Evolutionary conservation across 257 asterid genomes (phyloP), one percentile per base, ranked within the genome.

Genomic region (Cordia subcordata): DNA sequence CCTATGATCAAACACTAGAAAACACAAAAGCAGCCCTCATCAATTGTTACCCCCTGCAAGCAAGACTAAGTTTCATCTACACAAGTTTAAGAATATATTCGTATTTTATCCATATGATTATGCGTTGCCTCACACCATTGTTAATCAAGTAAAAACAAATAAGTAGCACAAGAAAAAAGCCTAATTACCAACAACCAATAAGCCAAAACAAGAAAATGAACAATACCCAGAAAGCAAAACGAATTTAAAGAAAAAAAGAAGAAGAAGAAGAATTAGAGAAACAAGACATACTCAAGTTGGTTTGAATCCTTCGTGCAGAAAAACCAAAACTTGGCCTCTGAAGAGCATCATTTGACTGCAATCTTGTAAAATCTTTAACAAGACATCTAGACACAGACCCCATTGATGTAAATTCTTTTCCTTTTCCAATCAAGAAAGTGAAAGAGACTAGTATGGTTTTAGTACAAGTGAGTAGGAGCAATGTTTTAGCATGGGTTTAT

Each of bases 381-480:
- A 75, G 61, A 64, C 72, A 58, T 68, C 79, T 72, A 13, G 84
- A 79, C 27, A 79, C 69, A 38, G 81, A 65, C 50, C 77, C 65
- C 84, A 79, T 78, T 39, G 39, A n/a, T n/a, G n/a, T n/a, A n/a
- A n/a, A n/a, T 16, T 37, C 13, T 50, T 15, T 75, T 33, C n/a
- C 15, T 39, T 14, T 52, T 11, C 16, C 23, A 27, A 55, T 64
- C 53, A 38, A 16, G 57, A 55, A 46, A 37, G 44, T 19, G n/a
- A 66, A 42, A 39, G 46, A 4, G 49, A 42, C 35, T 27, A 19
- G 61, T 55, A 8, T 37, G 16, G 39, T 15, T 16, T 32, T 22
- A 1, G 23, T 15, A 23, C 19, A 21, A 53, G 11, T 53, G 4
- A 27, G 35, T 27, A 53, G 58, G 37, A 11, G 58, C 16, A 33